These are phyloP conservation scores for Eucalyptus sp. DNA, from an alignment of 345 rosid species.

Conservation along the genomic window DNA sequence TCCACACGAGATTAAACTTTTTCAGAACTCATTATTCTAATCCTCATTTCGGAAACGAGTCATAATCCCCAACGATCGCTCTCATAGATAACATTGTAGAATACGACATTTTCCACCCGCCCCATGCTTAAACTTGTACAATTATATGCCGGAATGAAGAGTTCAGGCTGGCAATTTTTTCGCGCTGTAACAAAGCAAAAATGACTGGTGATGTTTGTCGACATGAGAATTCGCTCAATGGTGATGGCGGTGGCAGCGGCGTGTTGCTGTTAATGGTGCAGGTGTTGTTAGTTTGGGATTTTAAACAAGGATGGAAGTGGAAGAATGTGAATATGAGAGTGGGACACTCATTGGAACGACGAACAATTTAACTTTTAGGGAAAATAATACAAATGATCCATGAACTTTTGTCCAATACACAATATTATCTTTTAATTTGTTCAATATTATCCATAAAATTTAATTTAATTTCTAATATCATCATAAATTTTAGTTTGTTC, in stretches of 20 bases:
- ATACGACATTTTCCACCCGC: not conserved
- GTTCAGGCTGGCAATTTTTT: not conserved
- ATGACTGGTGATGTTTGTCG: not conserved
- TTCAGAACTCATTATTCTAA: not conserved
- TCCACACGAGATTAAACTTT: not conserved
- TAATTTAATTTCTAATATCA: not conserved
- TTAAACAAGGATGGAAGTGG: not conserved
- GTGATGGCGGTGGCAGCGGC: not conserved
- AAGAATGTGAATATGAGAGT: not conserved
- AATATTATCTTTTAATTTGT: not conserved
- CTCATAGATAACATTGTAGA: not conserved
- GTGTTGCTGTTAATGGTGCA: not conserved
- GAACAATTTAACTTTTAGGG: not conserved
- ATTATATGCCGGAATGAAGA: not conserved
- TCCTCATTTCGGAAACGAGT: not conserved
- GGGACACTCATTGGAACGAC: not conserved
- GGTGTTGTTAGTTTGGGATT: not conserved
- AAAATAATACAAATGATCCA: rapidly evolving
- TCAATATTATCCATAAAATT: not conserved
- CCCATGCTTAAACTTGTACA: not conserved
- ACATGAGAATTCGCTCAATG: not conserved
- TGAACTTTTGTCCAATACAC: not conserved
- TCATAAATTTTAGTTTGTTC: not conserved
- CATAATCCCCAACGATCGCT: not conserved
- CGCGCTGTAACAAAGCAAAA: not conserved